Conservation (phyloP, 2,329 filamentous ascomycete species). For the Fusarium mexicanum region DNA sequence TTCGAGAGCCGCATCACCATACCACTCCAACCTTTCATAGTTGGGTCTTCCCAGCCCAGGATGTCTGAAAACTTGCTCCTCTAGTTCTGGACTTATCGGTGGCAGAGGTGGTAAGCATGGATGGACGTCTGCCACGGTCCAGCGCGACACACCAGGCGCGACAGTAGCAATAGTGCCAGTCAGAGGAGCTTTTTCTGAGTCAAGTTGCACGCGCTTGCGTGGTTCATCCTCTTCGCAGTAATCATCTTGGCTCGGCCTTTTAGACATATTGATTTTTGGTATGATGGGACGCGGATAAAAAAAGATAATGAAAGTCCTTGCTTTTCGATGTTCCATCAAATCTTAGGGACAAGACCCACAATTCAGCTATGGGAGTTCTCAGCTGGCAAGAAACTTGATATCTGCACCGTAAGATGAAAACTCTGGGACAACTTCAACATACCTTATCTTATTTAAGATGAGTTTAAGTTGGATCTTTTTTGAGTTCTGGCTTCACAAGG, state of each 20-base stretch:
- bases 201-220: slow-evolving; percentile 35
- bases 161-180: not conserved
- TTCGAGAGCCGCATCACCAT: slow-evolving; percentile 89
- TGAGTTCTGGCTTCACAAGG: not conserved
- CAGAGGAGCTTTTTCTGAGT: not conserved
- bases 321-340: not conserved
- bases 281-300: not conserved
- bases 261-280: slow-evolving; percentile 11
- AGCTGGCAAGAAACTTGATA: not conserved
- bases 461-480: not conserved
- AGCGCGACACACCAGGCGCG: slow-evolving; percentile 46
- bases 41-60: slow-evolving; percentile 55
- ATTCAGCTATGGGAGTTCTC: not conserved
- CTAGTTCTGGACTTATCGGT: slow-evolving; percentile 67
- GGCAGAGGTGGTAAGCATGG: slow-evolving; percentile 67
- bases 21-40: slow-evolving; percentile 88
- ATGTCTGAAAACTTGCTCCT: slow-evolving; percentile 74
- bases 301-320: not conserved
- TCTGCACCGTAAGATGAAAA: not conserved
- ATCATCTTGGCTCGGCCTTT: not conserved
- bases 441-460: not conserved
- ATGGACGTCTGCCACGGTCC: slow-evolving; percentile 61
- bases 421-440: not conserved
- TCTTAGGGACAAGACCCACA: not conserved
- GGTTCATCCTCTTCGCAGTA: not conserved